Evolutionary conservation across 2,329 filamentous ascomycete genomes (phyloP).

Genomic region (Colletotrichum nymphaeae): DNA sequence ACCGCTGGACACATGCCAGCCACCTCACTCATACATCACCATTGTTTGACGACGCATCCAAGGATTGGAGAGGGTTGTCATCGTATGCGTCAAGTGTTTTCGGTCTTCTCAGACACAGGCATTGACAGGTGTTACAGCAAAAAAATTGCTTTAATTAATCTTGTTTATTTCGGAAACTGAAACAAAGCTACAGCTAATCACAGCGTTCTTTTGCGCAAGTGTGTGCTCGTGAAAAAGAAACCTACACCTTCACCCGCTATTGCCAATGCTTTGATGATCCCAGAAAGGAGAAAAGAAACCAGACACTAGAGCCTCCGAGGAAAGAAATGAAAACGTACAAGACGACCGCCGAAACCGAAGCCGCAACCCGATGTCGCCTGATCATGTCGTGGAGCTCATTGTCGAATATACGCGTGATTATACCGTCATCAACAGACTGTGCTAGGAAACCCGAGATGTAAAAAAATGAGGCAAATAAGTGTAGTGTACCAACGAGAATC

Average conservation of each 20-base stretch:
- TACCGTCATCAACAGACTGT: conserved; percentile 15
- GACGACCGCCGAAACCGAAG: conserved; percentile 23
- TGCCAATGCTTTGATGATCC: conserved; percentile 22
- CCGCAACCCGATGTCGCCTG: conserved; percentile 26
- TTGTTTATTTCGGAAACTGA: conserved; percentile 3
- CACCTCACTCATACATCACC: not conserved
- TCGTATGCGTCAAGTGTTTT: too few relatives aligned
- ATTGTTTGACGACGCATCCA: too few relatives aligned
- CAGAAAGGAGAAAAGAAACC: not conserved
- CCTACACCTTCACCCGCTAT: conserved; percentile 17
- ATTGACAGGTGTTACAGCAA: not conserved
- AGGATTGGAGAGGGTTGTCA: too few relatives aligned
- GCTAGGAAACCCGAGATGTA: not conserved
- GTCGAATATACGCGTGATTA: conserved; percentile 29
- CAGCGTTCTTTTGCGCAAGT: not conserved
- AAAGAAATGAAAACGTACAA: conserved; percentile 14
- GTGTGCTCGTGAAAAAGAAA: not conserved
- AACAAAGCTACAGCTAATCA: conserved; percentile 20
- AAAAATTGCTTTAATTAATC: conserved; percentile 6
- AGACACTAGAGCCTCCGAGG: not conserved
- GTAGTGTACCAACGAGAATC: conserved; percentile 5
- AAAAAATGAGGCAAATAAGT: not conserved
- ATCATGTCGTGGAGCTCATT: conserved; percentile 31
- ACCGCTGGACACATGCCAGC: not conserved
- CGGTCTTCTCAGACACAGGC: not conserved